Evolutionary conservation across 2,329 filamentous ascomycete species (phyloP), one percentile per base, ranked within the genome.

Genomic region (Volutella citrinella): DNA sequence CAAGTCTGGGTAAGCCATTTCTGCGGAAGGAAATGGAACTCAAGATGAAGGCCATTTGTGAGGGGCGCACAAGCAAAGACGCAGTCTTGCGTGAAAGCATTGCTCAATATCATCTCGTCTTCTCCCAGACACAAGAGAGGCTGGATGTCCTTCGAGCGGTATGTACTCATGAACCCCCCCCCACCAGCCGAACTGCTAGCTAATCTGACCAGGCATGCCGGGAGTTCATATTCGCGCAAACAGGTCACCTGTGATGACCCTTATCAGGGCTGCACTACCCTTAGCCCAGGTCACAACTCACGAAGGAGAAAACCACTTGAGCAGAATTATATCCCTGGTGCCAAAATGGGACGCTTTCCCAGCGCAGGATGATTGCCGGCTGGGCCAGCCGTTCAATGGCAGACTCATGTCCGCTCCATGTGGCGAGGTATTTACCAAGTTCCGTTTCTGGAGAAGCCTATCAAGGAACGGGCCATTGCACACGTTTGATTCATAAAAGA

Each of bases 11-110:
- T 59, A 97, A 97, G 63, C 93, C 93, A 1, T 97, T 97, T 57
- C 69, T 98, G 40, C 82, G 93, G 36, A 97, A 97, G 63, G 89
- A 98, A 70, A 96, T 96, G 88, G 93, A 98, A 64, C 67, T 88
- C 42, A 87, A 89, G 59, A 96, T 98, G 91, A 93, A 90, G 59
- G 87, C 87, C 38, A 96, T 98, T 37, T 97, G 93, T 63, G 89
- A 91, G 40, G 93, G 93, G 17, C 80, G 78, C 32, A 84, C 80
- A 45, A 86, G 82, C 20, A 83, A 80, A 53, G 74, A 77, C 34
- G 76, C 78, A 14, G 87, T 98, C 28, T 75, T 98, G 25, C 74
- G 81, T 34, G 83, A 95, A 60, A 95, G 85, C 57, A 69, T 98
- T 36, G 77, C 82, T 41, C 87, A 93, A 67, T 98, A 97, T 60